Base-by-base conservation (phyloP, 192 early-diverging fungal species). In the Rhizophagus sp. region DNA sequence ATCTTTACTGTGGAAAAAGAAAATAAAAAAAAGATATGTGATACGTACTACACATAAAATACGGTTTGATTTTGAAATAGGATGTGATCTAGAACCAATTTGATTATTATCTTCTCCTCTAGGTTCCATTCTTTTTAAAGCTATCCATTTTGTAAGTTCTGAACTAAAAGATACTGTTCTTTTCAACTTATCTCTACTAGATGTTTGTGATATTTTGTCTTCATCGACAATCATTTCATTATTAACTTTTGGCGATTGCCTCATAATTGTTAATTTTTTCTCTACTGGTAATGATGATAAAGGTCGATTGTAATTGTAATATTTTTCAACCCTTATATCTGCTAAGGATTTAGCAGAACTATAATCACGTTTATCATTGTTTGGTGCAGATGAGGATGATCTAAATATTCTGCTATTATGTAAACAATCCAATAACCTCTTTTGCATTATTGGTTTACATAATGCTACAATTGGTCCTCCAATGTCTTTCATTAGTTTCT, bases 381-480 rank as follows among this genome's bases (percentile, higher is more conserved):
- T 9, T 75, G 61, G 71, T 33, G 74, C 0, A 15, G 69, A 25
- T 17, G 71, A 27, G 9, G 71, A 52, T 9, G 57, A 71, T 6
- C 0, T 11, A 25, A 74, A 74, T 11, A 82, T 76, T 11, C 76
- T 82, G 5, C 34, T 19, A 73, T 74, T 81, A 63, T 78, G 79
- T 33, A 84, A 33, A 74, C 83, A 84, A 27, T 84, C 83, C 52
- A 84, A 61, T 13, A 86, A 63, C 2, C 85, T 75, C 4, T 82
- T 83, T 9, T 75, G 24, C 62, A 80, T 82, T 25, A 86, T 79
- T 33, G 85, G 85, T n/a, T 86, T 86, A 24, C 47, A 84, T 57
- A 70, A 80, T 75, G 19, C 69, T 57, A 39, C 81, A 80, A 30
- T 79, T 33, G 73, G n/a, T 30, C 57, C 76, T 52, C 79, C 61